Conservation (phyloP, 768 basidiomycete species). For the Leucosporidium creatinivorum region DNA sequence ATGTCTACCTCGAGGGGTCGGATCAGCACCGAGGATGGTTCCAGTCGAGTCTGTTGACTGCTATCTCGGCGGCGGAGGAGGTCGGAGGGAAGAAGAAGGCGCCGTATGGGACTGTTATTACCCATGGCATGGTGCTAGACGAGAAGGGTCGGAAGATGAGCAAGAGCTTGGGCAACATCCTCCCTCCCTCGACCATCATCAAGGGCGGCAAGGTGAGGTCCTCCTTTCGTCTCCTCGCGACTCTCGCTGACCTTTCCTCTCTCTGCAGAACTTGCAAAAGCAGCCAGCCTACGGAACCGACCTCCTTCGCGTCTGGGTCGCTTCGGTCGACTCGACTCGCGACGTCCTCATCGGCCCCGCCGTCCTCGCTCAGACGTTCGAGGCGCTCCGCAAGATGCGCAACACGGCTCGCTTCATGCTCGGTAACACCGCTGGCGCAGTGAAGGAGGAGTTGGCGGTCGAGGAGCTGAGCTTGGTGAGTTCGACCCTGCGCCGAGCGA, state of each 20-base stretch:
- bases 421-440: slow-evolving; percentile 55
- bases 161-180: slow-evolving; percentile 87
- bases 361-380: slow-evolving; percentile 64
- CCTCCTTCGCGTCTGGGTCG: slow-evolving; percentile 80
- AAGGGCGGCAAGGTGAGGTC: slow-evolving; percentile 60
- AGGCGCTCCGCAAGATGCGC: slow-evolving; percentile 72
- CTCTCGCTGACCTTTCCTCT: background rate
- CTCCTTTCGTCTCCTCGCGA: background rate
- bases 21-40: slow-evolving; percentile 99
- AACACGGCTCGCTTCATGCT: slow-evolving; percentile 81
- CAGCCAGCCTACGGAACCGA: slow-evolving; percentile 79
- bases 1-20: slow-evolving; percentile 87
- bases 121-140: slow-evolving; percentile 95
- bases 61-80: slow-evolving; percentile 47
- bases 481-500: slow-evolving; percentile 13
- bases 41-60: slow-evolving; percentile 85
- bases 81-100: slow-evolving; percentile 33
- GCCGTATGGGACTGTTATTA: slow-evolving; percentile 75
- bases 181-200: slow-evolving; percentile 74
- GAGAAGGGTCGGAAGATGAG: slow-evolving; percentile 89
- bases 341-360: slow-evolving; percentile 80
- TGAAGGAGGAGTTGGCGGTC: slow-evolving; percentile 11
- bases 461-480: slow-evolving; percentile 61
- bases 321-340: slow-evolving; percentile 77
- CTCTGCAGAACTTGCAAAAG: slow-evolving; percentile 55